Evolutionary conservation across 345 rosid species (phyloP), one percentile per base, ranked within the genome.

Genomic region (Eucalyptus virginea): DNA sequence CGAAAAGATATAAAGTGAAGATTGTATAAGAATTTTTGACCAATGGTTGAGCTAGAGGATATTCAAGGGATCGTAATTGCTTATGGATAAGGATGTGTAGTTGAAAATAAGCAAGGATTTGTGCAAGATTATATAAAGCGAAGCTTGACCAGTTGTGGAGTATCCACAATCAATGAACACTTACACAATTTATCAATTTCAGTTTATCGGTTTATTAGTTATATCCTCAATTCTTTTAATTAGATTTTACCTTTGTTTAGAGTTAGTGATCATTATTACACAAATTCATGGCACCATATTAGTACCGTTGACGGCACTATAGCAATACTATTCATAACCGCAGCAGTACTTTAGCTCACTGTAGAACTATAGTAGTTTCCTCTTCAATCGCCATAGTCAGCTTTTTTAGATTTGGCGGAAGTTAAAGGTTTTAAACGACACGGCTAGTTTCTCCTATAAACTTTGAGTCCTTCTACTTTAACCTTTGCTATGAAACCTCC

Each of bases 401-500:
- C 52, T 16, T 50, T 50, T 50, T 50, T 1, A 50, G 52, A 50
- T 50, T 50, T 6, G 52, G 52, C 8, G 52, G 19, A 50, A 50
- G 52, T 17, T 7, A 52, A 52, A 52, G 56, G 56, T 52, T 19
- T 3, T 52, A 19, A 0, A 52, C 10, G 8, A 19, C 24, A 52
- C 6, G 4, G 5, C 88, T 93, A 83, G 96, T 94, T 92, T 95
- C 8, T 60, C 62, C 30, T 3, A 60, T 60, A 60, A 93, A 97
- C 21, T 97, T 80, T 52, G 32, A 42, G 30, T 89, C 87, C 44
- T 77, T 52, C 88, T 32, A 62, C 23, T 87, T 89, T 81, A 89
- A 21, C 19, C 87, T 69, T 81, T 89, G 88, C 58, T 77, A 58
- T 58, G 30, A 24, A 58, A 23, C 11, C 62, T 56, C 0, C 56